phyloP scores from a whole-genome alignment of 768 basidiomycete species.

The Psilocybe sp. region DNA sequence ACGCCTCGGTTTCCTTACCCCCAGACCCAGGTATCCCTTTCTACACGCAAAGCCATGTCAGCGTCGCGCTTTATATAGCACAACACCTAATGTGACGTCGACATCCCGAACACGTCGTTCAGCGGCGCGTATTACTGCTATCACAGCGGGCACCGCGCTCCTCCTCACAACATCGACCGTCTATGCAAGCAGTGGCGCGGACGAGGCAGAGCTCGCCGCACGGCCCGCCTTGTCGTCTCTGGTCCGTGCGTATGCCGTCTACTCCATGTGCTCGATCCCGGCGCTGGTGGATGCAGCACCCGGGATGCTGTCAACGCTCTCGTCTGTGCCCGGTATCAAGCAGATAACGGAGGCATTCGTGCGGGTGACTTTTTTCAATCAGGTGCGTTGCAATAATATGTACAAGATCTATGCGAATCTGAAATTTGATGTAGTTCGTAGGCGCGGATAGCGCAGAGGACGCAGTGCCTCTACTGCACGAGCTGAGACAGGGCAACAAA shows the following conservation, averaged over 20 bases:
- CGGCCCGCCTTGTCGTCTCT: conserved; percentile 9
- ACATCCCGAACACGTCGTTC: conserved; percentile 7
- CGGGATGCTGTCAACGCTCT: conserved; percentile 49
- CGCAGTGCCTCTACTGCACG: conserved; percentile 60
- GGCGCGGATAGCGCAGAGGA: conserved; percentile 80
- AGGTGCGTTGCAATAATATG: conserved; percentile 40
- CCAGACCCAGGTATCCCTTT: neutral
- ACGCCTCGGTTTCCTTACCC: conserved; percentile 1
- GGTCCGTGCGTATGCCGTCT: conserved; percentile 77
- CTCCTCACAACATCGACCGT: conserved; percentile 7
- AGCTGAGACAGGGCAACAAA: conserved; percentile 63
- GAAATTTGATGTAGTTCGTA: conserved; percentile 58
- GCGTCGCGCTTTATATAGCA: neutral
- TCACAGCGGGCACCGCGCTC: conserved; percentile 3
- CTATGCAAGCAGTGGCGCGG: conserved; percentile 6
- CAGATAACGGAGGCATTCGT: conserved; percentile 68
- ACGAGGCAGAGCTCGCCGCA: neutral
- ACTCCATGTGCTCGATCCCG: conserved; percentile 76
- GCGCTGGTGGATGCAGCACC: conserved; percentile 76
- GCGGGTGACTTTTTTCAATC: conserved; percentile 80
- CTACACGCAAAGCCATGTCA: neutral
- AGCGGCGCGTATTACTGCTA: conserved; percentile 7
- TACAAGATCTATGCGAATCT: neutral
- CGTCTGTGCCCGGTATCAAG: conserved; percentile 56
- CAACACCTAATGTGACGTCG: neutral